phyloP scores from a whole-genome alignment of 129 eudicot species.

The Centella asiatica region DNA sequence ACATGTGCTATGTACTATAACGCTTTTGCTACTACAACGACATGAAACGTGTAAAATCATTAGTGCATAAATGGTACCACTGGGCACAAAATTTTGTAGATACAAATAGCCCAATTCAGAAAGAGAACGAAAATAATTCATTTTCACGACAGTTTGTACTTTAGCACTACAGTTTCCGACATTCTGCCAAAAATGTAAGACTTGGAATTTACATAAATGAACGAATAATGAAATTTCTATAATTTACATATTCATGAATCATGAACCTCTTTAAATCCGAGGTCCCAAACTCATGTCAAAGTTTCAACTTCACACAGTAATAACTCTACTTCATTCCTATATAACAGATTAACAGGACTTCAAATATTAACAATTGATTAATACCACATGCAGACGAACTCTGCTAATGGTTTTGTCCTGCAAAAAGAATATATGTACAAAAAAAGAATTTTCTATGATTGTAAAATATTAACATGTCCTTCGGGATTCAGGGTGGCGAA shows the following conservation, averaged over 20 bases:
- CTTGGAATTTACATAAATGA: neutral
- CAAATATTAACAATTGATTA: slow-evolving; percentile 17
- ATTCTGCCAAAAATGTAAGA: no score
- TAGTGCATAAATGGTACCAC: no score
- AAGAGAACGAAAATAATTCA: no score
- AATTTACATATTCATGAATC: neutral
- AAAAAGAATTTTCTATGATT: slow-evolving; percentile 23
- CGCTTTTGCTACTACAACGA: no score
- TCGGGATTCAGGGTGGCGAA: slow-evolving; percentile 28
- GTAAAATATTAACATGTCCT: slow-evolving; percentile 1
- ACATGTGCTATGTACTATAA: no score
- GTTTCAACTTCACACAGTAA: neutral
- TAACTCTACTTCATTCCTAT: neutral
- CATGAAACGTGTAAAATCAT: no score
- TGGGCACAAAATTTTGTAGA: no score
- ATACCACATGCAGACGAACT: slow-evolving; percentile 3
- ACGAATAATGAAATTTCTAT: neutral
- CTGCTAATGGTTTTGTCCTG: neutral
- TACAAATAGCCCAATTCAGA: no score
- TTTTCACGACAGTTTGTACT: no score
- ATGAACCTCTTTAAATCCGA: no score
- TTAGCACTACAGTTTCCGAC: no score
- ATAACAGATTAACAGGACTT: slow-evolving; percentile 21
- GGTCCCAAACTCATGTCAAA: neutral
- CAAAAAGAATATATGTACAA: slow-evolving; percentile 46